Percentiles rank a stretch among this genome's conserved stretches.
Evolutionary conservation across 805 yeast species (phyloP).

Genomic region (Candida tibetensis): DNA sequence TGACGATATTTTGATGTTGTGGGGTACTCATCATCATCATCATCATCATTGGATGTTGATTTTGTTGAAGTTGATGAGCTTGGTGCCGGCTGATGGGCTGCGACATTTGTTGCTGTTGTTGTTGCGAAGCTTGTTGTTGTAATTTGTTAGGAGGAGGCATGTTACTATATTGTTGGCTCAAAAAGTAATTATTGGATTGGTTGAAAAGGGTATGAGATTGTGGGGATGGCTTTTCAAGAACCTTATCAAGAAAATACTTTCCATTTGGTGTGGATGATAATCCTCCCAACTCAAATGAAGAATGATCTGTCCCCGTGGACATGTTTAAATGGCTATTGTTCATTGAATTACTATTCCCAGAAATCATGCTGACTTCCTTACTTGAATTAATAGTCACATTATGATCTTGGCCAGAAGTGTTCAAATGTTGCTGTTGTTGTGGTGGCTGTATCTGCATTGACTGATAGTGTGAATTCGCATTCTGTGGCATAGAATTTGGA

Average conservation of each 20-base stretch:
- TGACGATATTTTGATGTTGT: constrained; percentile 31
- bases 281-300: constrained; percentile 40
- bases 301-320: constrained; percentile 34
- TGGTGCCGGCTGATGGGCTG: constrained; percentile 5
- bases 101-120: constrained; percentile 9
- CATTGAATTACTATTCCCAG: constrained; percentile 24
- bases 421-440: background rate
- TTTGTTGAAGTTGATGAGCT: constrained; percentile 13
- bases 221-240: constrained; percentile 41
- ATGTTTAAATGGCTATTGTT: constrained; percentile 35
- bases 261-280: constrained; percentile 40
- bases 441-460: background rate
- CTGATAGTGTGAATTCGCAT: background rate
- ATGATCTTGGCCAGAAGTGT: constrained; percentile 5
- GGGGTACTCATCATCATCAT: constrained; percentile 46
- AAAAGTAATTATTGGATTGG: constrained; percentile 14
- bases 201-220: constrained; percentile 17
- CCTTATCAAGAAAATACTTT: constrained; percentile 37
- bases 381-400: constrained; percentile 13
- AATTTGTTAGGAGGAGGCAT: constrained; percentile 34
- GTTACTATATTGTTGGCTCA: constrained; percentile 10
- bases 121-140: constrained; percentile 9
- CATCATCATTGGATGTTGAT: constrained; percentile 14
- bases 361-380: constrained; percentile 30
- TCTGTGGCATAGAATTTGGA: background rate